Percentiles rank a stretch among this genome's conserved stretches.
Evolutionary conservation across 805 yeast genomes (phyloP).

Genomic region (Zygosaccharomyces rouxii): DNA sequence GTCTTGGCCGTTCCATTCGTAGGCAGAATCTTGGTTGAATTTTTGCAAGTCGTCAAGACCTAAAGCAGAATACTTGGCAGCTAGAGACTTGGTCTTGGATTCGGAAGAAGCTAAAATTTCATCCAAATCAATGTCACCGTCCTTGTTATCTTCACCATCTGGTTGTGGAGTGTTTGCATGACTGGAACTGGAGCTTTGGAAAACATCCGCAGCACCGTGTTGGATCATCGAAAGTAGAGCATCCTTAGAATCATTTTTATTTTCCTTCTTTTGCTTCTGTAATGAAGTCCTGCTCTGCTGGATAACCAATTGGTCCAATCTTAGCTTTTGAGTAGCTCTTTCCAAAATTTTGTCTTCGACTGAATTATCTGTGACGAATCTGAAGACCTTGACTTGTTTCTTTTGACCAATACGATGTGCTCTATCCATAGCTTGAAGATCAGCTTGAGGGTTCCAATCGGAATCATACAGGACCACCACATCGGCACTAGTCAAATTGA

Average conservation of each 20-base stretch:
- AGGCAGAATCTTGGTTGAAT: conserved; percentile 67
- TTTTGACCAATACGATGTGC: conserved; percentile 87
- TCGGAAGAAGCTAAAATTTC: conserved; percentile 57
- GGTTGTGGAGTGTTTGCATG: conserved; percentile 27
- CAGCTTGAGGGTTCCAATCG: conserved; percentile 90
- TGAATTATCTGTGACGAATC: conserved; percentile 76
- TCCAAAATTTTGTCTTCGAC: conserved; percentile 80
- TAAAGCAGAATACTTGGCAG: conserved; percentile 57
- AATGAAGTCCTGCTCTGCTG: conserved; percentile 58
- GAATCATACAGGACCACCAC: conserved; percentile 71
- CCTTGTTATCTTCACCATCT: conserved; percentile 31
- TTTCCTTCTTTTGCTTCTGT: conserved; percentile 27
- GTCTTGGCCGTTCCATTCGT: conserved; percentile 85
- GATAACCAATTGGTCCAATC: conserved; percentile 76
- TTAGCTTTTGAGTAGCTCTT: conserved; percentile 73
- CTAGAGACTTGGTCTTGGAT: conserved; percentile 56
- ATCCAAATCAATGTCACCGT: conserved; percentile 53
- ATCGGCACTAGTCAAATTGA: conserved; percentile 77
- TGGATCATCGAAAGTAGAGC: conserved; percentile 79
- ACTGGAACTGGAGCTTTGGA: conserved; percentile 25
- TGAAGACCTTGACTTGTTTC: conserved; percentile 73
- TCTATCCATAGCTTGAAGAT: conserved; percentile 84
- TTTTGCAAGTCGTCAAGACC: conserved; percentile 76
- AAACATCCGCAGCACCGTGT: conserved; percentile 71
- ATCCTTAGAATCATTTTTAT: conserved; percentile 48